These are phyloP conservation scores for Podospora comata DNA, from an alignment of 495 filamentous ascomycete genomes.

Conservation along the genomic window DNA sequence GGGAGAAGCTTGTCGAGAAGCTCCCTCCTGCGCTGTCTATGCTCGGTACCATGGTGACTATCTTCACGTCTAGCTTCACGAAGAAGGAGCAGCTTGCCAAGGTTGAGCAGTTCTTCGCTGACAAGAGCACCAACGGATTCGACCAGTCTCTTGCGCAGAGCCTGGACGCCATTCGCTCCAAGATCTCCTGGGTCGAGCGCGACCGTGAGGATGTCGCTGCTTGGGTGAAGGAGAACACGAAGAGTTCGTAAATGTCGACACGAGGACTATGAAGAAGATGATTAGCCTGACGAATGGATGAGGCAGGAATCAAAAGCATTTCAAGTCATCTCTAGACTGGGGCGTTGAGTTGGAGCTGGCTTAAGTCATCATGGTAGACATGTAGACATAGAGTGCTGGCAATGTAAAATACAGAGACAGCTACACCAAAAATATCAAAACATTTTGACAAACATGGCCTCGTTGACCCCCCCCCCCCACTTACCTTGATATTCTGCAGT, in stretches of 20 bases:
- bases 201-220: slow-evolving; percentile 54
- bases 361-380: not conserved
- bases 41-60: slow-evolving; percentile 78
- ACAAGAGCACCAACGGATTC: slow-evolving; percentile 75
- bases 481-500: no score
- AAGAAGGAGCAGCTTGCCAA: slow-evolving; percentile 67
- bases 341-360: not conserved
- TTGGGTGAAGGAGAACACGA: slow-evolving; percentile 47
- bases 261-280: slow-evolving; percentile 14
- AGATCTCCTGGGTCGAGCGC: slow-evolving; percentile 56
- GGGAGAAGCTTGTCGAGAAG: slow-evolving; percentile 74
- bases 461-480: no score
- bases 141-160: slow-evolving; percentile 61
- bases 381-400: not conserved
- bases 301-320: not conserved
- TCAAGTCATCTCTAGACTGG: not conserved
- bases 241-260: slow-evolving; percentile 28
- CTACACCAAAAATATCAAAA: not conserved
- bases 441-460: not conserved
- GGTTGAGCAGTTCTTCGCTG: slow-evolving; percentile 76
- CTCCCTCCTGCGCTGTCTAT: slow-evolving; percentile 78
- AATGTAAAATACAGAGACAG: not conserved
- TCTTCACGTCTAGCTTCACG: slow-evolving; percentile 80
- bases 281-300: not conserved
- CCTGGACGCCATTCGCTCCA: slow-evolving; percentile 58